These are phyloP conservation scores for Didymella arachidicola DNA, from an alignment of 2,329 filamentous ascomycete genomes.

Conservation along the genomic window DNA sequence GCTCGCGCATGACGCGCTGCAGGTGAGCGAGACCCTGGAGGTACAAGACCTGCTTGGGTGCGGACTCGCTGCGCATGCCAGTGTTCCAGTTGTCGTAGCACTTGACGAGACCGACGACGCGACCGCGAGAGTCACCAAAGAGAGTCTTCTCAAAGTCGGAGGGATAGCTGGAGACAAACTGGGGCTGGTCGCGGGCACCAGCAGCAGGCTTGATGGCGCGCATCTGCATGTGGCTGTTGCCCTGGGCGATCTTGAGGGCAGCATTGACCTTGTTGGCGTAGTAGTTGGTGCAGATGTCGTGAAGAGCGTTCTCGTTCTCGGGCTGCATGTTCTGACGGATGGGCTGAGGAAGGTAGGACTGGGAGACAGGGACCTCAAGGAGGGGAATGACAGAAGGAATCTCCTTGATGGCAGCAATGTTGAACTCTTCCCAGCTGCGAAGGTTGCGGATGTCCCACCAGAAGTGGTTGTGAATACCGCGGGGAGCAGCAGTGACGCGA, in stretches of 20 bases:
- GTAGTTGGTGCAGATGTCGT: slow-evolving; percentile 76
- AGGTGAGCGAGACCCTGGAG: slow-evolving; percentile 84
- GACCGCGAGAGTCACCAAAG: slow-evolving; percentile 59
- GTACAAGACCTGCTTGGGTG: slow-evolving; percentile 86
- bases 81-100: slow-evolving; percentile 95
- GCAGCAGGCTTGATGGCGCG: slow-evolving; percentile 48
- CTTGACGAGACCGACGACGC: slow-evolving; percentile 85
- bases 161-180: slow-evolving; percentile 71
- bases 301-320: slow-evolving; percentile 79
- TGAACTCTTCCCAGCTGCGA: slow-evolving; percentile 83
- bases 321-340: slow-evolving; percentile 68
- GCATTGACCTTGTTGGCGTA: slow-evolving; percentile 89
- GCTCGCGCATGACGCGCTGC: slow-evolving; percentile 91
- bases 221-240: slow-evolving; percentile 66
- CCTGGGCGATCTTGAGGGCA: slow-evolving; percentile 78
- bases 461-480: slow-evolving; percentile 78
- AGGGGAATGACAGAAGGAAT: slow-evolving; percentile 77
- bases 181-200: slow-evolving; percentile 63
- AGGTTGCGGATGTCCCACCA: slow-evolving; percentile 97
- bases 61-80: slow-evolving; percentile 85
- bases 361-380: slow-evolving; percentile 68
- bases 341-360: slow-evolving; percentile 67
- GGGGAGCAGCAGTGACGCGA: slow-evolving; percentile 75
- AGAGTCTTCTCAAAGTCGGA: slow-evolving; percentile 61
- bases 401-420: slow-evolving; percentile 71